Conservation (phyloP, 1,284 basidiomycete species). For the Hymenochaete sp. region DNA sequence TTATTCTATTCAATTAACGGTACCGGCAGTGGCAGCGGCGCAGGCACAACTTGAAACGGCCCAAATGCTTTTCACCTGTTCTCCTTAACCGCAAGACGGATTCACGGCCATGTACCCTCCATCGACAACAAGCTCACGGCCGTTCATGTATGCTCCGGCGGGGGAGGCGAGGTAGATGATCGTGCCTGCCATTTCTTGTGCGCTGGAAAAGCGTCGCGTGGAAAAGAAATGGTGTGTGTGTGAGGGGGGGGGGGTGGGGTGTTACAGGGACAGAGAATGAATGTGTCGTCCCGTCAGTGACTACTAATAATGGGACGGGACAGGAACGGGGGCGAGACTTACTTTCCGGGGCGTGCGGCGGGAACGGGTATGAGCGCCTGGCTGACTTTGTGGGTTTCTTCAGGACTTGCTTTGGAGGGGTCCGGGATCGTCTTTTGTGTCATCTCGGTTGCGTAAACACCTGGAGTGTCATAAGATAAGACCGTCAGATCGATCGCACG, state of each 20-base stretch:
- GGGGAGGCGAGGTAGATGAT: slow-evolving; percentile 13
- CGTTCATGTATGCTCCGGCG: slow-evolving; percentile 22
- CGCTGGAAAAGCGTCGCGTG: slow-evolving; percentile 12
- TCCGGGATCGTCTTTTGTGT: no score
- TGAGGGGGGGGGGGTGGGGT: no score
- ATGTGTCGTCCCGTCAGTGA: slow-evolving; percentile 2
- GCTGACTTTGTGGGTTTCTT: slow-evolving; percentile 31
- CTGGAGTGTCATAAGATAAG: no score
- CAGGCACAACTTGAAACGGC: no score
- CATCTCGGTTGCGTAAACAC: no score
- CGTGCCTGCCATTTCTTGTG: slow-evolving; percentile 18
- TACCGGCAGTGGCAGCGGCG: no score
- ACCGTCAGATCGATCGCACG: no score
- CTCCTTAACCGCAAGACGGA: no score
- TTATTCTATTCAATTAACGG: no score
- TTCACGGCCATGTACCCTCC: slow-evolving; percentile 20
- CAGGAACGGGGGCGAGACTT: slow-evolving; percentile 39
- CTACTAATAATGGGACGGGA: slow-evolving; percentile 6
- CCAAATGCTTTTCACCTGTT: no score
- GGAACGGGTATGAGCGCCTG: slow-evolving; percentile 38
- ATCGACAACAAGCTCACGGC: slow-evolving; percentile 25
- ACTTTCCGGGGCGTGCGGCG: slow-evolving; percentile 53
- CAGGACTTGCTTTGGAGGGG: slow-evolving; percentile 4
- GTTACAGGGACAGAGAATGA: no score
- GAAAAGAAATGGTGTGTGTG: no score